These are phyloP conservation scores for Kappamyces sp. DNA, from an alignment of 192 early-diverging fungal genomes.

Conservation along the genomic window DNA sequence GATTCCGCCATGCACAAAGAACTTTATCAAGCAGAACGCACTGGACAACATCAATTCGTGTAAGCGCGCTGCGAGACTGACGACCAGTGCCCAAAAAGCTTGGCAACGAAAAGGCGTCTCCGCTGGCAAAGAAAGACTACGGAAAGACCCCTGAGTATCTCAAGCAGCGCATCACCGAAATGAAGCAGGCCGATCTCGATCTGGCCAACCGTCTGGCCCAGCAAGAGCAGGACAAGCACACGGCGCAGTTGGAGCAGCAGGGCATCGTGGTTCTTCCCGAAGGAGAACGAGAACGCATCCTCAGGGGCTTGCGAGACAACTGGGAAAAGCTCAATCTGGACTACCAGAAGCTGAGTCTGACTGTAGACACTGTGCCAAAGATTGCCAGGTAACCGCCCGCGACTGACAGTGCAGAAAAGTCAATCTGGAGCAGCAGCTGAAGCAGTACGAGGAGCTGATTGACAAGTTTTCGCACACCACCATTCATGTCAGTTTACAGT, in stretches of 20 bases:
- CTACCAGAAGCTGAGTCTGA: constrained; percentile 51
- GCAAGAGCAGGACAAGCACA: constrained; percentile 10
- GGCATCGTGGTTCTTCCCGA: constrained; percentile 38
- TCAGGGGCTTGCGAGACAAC: constrained; percentile 45
- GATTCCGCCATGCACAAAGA: constrained; percentile 32
- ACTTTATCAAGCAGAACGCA: constrained; percentile 48
- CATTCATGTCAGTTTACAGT: constrained; percentile 42
- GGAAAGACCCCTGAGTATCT: constrained; percentile 40
- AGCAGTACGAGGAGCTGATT: constrained; percentile 49
- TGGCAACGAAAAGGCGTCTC: constrained; percentile 18
- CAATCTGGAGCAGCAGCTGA: constrained; percentile 55
- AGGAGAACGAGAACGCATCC: constrained; percentile 40
- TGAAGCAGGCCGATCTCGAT: constrained; percentile 14
- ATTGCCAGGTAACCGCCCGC: constrained; percentile 41
- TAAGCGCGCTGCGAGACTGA: constrained; percentile 5
- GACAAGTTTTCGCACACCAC: constrained; percentile 47
- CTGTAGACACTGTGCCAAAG: constrained; percentile 57
- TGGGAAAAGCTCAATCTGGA: constrained; percentile 49
- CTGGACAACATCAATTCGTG: constrained; percentile 53
- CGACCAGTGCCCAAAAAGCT: constrained; percentile 37
- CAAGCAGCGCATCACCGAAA: constrained; percentile 13
- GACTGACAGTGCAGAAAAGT: constrained; percentile 42
- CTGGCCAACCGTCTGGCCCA: constrained; percentile 2
- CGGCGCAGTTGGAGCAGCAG: constrained; percentile 23
- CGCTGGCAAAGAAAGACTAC: constrained; percentile 42